These are phyloP conservation scores for Boletellus sp. DNA, from an alignment of 768 basidiomycete species.

Conservation along the genomic window DNA sequence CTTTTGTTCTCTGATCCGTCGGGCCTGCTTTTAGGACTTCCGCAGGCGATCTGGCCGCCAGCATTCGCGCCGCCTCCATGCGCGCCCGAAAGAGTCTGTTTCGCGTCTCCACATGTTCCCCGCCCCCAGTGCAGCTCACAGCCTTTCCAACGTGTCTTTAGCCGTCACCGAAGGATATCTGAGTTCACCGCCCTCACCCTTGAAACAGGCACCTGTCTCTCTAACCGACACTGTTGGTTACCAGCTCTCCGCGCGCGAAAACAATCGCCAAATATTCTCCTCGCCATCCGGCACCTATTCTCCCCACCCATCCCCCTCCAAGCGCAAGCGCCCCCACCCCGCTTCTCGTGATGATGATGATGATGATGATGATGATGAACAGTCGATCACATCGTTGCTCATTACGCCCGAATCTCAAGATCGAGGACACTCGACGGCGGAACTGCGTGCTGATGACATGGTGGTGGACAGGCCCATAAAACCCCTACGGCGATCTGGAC, in stretches of 20 bases:
- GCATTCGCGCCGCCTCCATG: slow-evolving; percentile 53
- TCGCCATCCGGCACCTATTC: slow-evolving; percentile 32
- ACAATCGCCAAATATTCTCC: slow-evolving; percentile 46
- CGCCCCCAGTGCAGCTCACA: slow-evolving; percentile 28
- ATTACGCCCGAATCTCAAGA: slow-evolving; percentile 21
- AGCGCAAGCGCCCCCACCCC: slow-evolving; percentile 31
- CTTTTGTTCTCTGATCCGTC: slow-evolving; percentile 8
- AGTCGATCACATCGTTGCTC: slow-evolving; percentile 14
- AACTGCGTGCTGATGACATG: slow-evolving; percentile 28
- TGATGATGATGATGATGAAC: slow-evolving; percentile 19
- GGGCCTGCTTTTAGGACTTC: slow-evolving; percentile 31
- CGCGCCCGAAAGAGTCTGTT: slow-evolving; percentile 60
- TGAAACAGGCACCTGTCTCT: slow-evolving; percentile 28
- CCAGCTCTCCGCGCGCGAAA: slow-evolving; percentile 57
- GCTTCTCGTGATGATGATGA: slow-evolving; percentile 21
- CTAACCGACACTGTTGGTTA: slow-evolving; percentile 28
- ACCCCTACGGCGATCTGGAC: slow-evolving; percentile 33
- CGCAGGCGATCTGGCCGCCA: slow-evolving; percentile 48
- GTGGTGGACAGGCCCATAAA: slow-evolving; percentile 34
- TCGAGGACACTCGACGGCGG: slow-evolving; percentile 20
- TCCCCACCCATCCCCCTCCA: slow-evolving; percentile 32
- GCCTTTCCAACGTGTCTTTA: slow-evolving; percentile 31
- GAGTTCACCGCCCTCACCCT: slow-evolving; percentile 36
- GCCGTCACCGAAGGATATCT: slow-evolving; percentile 63
- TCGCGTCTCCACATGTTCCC: slow-evolving; percentile 14